Evolutionary conservation across 2,329 filamentous ascomycete species (phyloP).

Genomic region (Pseudogymnoascus sp.): DNA sequence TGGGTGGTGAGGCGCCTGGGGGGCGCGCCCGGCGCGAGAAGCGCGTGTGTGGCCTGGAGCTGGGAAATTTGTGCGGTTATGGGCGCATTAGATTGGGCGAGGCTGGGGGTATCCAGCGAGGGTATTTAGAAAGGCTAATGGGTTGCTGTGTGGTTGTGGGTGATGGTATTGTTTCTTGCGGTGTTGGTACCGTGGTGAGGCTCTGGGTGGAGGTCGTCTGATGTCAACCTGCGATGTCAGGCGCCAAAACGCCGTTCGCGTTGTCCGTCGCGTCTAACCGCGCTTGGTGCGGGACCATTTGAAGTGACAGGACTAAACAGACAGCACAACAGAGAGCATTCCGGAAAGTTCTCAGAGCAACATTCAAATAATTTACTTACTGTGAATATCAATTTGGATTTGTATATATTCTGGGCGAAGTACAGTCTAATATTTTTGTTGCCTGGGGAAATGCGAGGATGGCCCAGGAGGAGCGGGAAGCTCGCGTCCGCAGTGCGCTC

Average conservation of each 20-base stretch:
- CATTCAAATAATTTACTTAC: background rate
- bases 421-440: background rate
- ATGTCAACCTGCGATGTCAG: slow-evolving; percentile 4
- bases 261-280: slow-evolving; percentile 6
- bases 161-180: slow-evolving; percentile 14
- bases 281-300: slow-evolving; percentile 1
- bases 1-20: slow-evolving; percentile 10
- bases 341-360: background rate
- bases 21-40: background rate
- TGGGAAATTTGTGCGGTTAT: slow-evolving; percentile 12
- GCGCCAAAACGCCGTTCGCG: background rate
- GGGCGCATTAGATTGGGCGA: slow-evolving; percentile 22
- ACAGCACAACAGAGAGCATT: slow-evolving; percentile 1
- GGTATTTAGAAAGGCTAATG: slow-evolving; percentile 18
- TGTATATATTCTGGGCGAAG: background rate
- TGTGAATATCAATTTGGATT: background rate
- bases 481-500: slow-evolving; percentile 70
- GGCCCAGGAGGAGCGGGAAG: slow-evolving; percentile 34
- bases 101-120: slow-evolving; percentile 19
- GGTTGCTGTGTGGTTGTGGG: slow-evolving; percentile 13
- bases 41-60: background rate
- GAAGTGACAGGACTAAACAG: slow-evolving; percentile 2
- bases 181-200: slow-evolving; percentile 2
- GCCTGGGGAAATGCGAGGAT: slow-evolving; percentile 8
- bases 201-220: slow-evolving; percentile 5